phyloP scores from a whole-genome alignment of 371 early-diverging fungal species.

The Mortierella sp. region DNA sequence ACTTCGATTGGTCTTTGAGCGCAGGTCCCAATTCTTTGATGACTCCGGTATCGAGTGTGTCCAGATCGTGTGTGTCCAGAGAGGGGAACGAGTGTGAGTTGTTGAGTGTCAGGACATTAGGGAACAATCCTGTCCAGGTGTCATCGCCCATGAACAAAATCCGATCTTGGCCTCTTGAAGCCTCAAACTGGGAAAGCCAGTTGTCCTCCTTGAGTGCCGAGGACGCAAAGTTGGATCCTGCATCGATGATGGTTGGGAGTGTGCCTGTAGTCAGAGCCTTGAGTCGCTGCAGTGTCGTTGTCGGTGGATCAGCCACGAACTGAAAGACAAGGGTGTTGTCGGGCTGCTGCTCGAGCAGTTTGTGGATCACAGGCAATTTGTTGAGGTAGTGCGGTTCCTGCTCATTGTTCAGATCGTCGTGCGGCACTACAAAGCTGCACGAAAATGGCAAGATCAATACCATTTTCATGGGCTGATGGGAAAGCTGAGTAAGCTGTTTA shows the following conservation, averaged over 20 bases:
- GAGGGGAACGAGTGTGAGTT: slow-evolving; percentile 83
- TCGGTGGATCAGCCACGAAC: slow-evolving; percentile 96
- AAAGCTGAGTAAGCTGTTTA: too few relatives aligned
- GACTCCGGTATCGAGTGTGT: slow-evolving; percentile 93
- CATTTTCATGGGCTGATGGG: too few relatives aligned
- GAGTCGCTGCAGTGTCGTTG: slow-evolving; percentile 95
- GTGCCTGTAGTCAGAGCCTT: slow-evolving; percentile 93
- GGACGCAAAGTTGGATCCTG: slow-evolving; percentile 93
- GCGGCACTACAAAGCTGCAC: slow-evolving; percentile 50
- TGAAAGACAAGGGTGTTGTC: slow-evolving; percentile 79
- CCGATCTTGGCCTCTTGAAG: slow-evolving; percentile 39
- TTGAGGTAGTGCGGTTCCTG: slow-evolving; percentile 72
- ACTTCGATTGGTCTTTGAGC: slow-evolving; percentile 56
- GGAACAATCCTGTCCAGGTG: slow-evolving; percentile 92
- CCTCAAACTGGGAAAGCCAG: slow-evolving; percentile 69
- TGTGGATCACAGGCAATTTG: slow-evolving; percentile 77
- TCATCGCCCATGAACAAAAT: slow-evolving; percentile 91
- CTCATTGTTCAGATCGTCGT: slow-evolving; percentile 28
- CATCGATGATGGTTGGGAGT: slow-evolving; percentile 94
- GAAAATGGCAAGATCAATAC: not conserved
- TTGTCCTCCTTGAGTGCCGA: slow-evolving; percentile 89
- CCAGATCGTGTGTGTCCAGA: slow-evolving; percentile 92
- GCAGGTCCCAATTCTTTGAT: slow-evolving; percentile 70
- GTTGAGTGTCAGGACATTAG: slow-evolving; percentile 59
- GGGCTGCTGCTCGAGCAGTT: slow-evolving; percentile 64